Evolutionary conservation across 371 early-diverging fungal species (phyloP), one percentile per base, ranked within the genome.

Genomic region (Catenaria anguillulae): DNA sequence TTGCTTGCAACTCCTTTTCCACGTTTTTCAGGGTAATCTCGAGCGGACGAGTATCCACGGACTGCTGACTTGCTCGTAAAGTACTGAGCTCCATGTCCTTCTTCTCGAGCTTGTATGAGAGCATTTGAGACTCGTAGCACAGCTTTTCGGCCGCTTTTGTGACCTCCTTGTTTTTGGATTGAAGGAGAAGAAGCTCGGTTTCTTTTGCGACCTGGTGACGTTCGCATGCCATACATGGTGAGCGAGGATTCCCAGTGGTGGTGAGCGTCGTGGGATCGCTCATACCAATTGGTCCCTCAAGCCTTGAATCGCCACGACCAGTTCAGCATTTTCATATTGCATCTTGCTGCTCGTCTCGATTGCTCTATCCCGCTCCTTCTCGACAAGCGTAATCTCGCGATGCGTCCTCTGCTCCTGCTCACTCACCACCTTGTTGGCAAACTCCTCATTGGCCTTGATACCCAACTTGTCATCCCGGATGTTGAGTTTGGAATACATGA

Each of bases 31-130:
- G 34, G 23, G 64, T 64, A 60, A 68, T 64, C 62, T 70, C 65
- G 48, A 70, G 63, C 21, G 72, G 67, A 5, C 61, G 61, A 0
- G 70, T 70, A 5, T 33, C 31, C 21, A 17, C 19, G 23, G 24
- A 26, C 17, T 31, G 35, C 40, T 56, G 33, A 13, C 52, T 36
- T 0, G 67, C 2, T 31, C 67, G 55, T 45, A 67, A 52, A 33
- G 60, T 40, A 56, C 75, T 76, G 24, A 75, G 64, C 63, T 78
- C 78, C 60, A 76, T 75, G 62, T 77, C 78, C 59, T 71, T 73
- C 26, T 74, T 61, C 56, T 78, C 76, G 36, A 76, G 62, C 13
- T 68, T 68, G 62, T 76, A 78, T 45, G 71, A 66, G 36, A 76
- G 61, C 56, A 73, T 68, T 43, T 72, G 68, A 26, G 71, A 65